Base-by-base conservation (phyloP, 768 basidiomycete species). In the Mycena crocata region DNA sequence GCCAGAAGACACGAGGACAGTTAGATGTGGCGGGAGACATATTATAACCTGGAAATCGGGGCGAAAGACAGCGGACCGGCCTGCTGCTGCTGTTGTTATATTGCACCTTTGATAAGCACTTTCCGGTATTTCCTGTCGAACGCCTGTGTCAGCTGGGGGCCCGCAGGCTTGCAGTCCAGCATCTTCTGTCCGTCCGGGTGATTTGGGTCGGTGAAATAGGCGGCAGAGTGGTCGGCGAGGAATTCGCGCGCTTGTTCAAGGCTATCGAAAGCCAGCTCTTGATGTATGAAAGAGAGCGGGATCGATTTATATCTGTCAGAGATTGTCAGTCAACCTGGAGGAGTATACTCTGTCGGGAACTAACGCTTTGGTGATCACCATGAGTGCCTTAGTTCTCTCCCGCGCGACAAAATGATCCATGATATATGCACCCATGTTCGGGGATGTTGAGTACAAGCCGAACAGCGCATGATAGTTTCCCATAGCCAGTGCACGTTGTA, bases 391-490 rank as follows among this genome's bases (percentile, higher is more conserved):
- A 61, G 92, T 86, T 64, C 98, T 84, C 81, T 99, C 98, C 73
- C 98, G 87, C 73, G 90, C 89, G 73, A 98, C 92, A 78, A 99
- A 98, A 78, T 98, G 96, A 80, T 99, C 98, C 94, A 99, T 98
- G 74, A 99, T 95, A 79, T 99, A 99, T 58, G 89, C 96, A 40
- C 95, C 95, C 98, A 99, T 99, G 75, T 97, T 96, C 30, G 96
- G 95, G 46, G 95, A 94, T 58, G 84, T 84, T 73, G 87, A 73
- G 80, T 94, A 99, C 62, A 95, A 81, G 59, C 89, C 88, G 82
- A 99, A 99, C 71, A 99, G 86, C 44, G 89, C 86, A 79, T 95
- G 94, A 80, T 99, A 99, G 77, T 99, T 99, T 75, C 93, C 93
- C 81, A 93, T 93, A 49, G 96, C 89, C 64, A 96, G 79, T 23